A percentile compares a stretch with the other conserved stretches of the same genome.
Evolutionary conservation across 2,329 filamentous ascomycete species (phyloP).

Genomic region (Fusarium cyanostomum): DNA sequence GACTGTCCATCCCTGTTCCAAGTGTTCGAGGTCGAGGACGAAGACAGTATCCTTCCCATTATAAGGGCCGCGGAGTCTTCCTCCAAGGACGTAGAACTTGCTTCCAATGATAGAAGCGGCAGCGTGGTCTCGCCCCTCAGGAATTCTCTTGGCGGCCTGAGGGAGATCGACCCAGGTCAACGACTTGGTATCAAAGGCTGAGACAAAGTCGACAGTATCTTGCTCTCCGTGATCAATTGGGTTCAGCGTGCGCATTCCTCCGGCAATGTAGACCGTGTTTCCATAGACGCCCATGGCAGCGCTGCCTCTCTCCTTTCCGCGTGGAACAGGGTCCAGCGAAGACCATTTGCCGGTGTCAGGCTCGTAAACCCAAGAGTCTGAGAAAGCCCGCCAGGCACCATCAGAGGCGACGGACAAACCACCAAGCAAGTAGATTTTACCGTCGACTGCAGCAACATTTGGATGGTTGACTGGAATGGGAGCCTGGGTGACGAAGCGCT

Average conservation of each 20-base stretch:
- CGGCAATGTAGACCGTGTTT: conserved; percentile 49
- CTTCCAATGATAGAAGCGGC: conserved; percentile 42
- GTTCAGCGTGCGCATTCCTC: conserved; percentile 47
- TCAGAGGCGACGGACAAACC: conserved; percentile 43
- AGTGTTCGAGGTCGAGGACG: conserved; percentile 44
- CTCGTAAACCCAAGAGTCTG: conserved; percentile 46
- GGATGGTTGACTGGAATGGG: conserved; percentile 49
- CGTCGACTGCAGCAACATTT: conserved; percentile 49
- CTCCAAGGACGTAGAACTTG: conserved; percentile 51
- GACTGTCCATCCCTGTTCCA: conserved; percentile 42
- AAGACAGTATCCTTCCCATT: conserved; percentile 50
- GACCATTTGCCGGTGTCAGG: conserved; percentile 42
- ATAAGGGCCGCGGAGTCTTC: conserved; percentile 43
- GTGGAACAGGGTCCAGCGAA: conserved; percentile 40
- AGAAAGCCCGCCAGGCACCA: conserved; percentile 41
- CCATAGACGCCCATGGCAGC: conserved; percentile 46
- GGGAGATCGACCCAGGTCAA: conserved; percentile 45
- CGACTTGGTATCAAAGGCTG: conserved; percentile 44
- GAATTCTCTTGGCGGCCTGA: conserved; percentile 37
- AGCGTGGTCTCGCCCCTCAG: conserved; percentile 50
- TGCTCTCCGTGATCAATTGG: conserved; percentile 26
- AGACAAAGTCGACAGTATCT: conserved; percentile 44
- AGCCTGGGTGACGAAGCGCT: conserved; percentile 34
- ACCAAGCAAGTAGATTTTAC: conserved; percentile 53
- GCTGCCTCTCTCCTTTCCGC: conserved; percentile 44